Conservation (phyloP, 73 alveolate species). For the Stentor roeselii region DNA sequence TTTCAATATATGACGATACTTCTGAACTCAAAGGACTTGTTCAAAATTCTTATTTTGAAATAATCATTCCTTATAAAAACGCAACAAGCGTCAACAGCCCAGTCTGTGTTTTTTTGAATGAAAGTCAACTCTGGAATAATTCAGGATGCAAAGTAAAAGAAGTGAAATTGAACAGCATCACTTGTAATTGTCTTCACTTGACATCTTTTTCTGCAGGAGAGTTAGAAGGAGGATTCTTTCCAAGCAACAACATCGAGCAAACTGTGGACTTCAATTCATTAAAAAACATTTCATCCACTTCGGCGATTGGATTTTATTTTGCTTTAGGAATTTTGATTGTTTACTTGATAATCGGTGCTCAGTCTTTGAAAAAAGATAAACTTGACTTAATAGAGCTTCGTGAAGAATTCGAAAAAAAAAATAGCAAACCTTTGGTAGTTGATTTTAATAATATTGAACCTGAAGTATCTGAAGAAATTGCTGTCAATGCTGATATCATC, state of each 20-base stretch:
- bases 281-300: background rate
- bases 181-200: background rate
- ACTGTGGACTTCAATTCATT: background rate
- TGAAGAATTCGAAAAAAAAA: background rate
- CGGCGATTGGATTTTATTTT: conserved; percentile 10
- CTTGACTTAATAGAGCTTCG: background rate
- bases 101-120: background rate
- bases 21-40: background rate
- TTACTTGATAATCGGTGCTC: background rate
- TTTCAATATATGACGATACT: background rate
- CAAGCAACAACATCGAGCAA: background rate
- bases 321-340: background rate
- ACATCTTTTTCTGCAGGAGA: background rate
- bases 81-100: background rate
- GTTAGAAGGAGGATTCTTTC: background rate
- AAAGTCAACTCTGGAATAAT: background rate
- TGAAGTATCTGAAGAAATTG: background rate
- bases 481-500: background rate
- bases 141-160: background rate
- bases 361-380: background rate
- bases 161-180: background rate
- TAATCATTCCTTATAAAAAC: background rate
- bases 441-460: no score
- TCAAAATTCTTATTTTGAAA: background rate
- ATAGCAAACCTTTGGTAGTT: background rate